These are phyloP conservation scores for Phytopythium helicoides DNA, from an alignment of 352 stramenopile species.

Conservation along the genomic window DNA sequence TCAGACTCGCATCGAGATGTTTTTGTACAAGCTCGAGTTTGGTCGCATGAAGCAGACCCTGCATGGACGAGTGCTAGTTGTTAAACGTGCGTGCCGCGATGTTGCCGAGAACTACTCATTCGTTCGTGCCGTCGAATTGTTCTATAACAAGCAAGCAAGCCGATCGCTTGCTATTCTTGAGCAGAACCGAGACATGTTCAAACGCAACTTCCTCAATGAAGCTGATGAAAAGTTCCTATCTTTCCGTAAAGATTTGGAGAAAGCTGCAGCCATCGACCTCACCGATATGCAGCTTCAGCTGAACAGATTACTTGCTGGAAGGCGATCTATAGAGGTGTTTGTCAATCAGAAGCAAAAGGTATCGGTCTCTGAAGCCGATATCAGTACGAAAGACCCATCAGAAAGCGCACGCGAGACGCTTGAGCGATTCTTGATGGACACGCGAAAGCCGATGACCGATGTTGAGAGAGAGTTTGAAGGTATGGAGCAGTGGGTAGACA, in stretches of 20 bases:
- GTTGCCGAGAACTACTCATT: constrained; percentile 73
- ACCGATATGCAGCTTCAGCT: constrained; percentile 66
- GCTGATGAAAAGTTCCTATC: constrained; percentile 55
- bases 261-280: constrained; percentile 47
- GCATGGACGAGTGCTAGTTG: constrained; percentile 42
- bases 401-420: constrained; percentile 40
- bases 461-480: constrained; percentile 64
- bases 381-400: constrained; percentile 27
- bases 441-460: constrained; percentile 26
- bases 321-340: constrained; percentile 43
- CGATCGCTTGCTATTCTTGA: constrained; percentile 40
- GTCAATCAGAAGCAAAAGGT: constrained; percentile 26
- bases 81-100: constrained; percentile 64
- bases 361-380: neutral
- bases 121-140: constrained; percentile 46
- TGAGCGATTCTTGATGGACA: constrained; percentile 48
- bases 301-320: constrained; percentile 48
- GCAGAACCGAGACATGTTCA: constrained; percentile 25
- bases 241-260: constrained; percentile 54
- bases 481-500: constrained; percentile 60
- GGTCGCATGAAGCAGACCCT: constrained; percentile 33
- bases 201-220: constrained; percentile 28
- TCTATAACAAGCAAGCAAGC: constrained; percentile 35
- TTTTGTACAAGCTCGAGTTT: constrained; percentile 80
- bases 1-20: constrained; percentile 65